These are phyloP conservation scores for Clavispora vitiphila DNA, from an alignment of 805 yeast genomes.

Conservation along the genomic window DNA sequence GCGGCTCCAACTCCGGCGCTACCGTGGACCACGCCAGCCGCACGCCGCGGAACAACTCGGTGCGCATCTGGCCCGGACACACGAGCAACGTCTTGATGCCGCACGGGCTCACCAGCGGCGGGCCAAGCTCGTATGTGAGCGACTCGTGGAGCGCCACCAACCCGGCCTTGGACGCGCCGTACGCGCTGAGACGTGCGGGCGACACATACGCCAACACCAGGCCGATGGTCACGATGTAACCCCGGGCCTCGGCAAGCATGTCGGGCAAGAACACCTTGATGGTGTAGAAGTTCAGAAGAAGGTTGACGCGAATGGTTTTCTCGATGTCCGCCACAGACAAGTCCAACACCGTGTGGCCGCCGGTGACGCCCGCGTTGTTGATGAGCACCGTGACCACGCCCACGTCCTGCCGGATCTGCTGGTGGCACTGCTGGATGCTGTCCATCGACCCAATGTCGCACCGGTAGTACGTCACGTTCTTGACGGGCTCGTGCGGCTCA, in stretches of 20 bases:
- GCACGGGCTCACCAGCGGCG: conserved; percentile 37
- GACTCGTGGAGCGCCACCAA: conserved; percentile 81
- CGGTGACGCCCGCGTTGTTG: conserved; percentile 80
- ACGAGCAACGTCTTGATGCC: conserved; percentile 71
- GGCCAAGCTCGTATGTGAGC: conserved; percentile 62
- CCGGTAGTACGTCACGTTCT: conserved; percentile 47
- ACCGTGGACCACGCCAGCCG: conserved; percentile 65
- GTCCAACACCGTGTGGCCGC: conserved; percentile 53
- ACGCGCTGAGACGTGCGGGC: conserved; percentile 76
- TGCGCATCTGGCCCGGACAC: conserved; percentile 83
- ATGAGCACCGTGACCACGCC: conserved; percentile 67
- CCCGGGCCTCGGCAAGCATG: conserved; percentile 58
- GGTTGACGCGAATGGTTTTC: conserved; percentile 58
- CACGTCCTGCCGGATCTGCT: conserved; percentile 37
- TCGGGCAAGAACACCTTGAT: conserved; percentile 67
- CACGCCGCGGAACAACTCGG: conserved; percentile 70
- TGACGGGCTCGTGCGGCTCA: conserved; percentile 32
- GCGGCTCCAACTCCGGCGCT: conserved; percentile 81
- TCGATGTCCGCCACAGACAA: conserved; percentile 56
- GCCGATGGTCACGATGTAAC: conserved; percentile 75
- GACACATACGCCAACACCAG: conserved; percentile 82
- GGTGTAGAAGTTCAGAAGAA: conserved; percentile 65
- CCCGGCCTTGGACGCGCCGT: conserved; percentile 90
- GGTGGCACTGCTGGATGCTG: conserved; percentile 39
- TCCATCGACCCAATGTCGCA: conserved; percentile 66